Evolutionary conservation across 495 filamentous ascomycete species (phyloP), one percentile per base, ranked within the genome.

Genomic region (Cercophora newfieldiana): DNA sequence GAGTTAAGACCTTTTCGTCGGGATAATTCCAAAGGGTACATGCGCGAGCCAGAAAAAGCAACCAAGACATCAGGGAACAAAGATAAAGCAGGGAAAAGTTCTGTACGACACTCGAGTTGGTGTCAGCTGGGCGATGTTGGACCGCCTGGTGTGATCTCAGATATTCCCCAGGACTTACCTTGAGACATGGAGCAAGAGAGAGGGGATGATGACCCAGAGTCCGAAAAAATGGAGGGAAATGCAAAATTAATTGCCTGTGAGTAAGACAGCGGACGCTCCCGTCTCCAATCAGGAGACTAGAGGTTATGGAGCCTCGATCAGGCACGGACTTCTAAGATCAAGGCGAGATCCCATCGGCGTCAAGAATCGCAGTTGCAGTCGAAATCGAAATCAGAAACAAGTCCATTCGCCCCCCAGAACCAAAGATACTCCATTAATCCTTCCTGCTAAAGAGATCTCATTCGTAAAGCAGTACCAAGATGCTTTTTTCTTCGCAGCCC

Each of bases 231-330:
- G 48, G 21, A 19, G 24, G 33, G 25, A 48, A 44, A 37, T 33
- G 37, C n/a, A n/a, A 47, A 44, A 60, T 60, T 60, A 48, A 60
- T 60, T 60, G 58, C 37, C 58, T 60, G 58, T 31, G 33, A 37
- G 44, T 60, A 22, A 44, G 58, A 60, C 30, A 60, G 30, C 58
- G 22, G 25, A 25, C 37, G 31, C 18, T 28, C 14, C 16, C 24
- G 30, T 33, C 19, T 25, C 33, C 31, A 37, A 28, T 25, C 25
- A 26, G 21, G 22, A 33, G 24, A 14, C 30, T 19, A 37, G 7
- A 7, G 30, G 55, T 57, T 12, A 14, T 57, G 55, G 55, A 25
- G 30, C 55, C n/a, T 28, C 55, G 55, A 57, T 57, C 55, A 30
- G 55, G 16, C 12, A 30, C 26, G 26, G n/a, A 8, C 55, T 30